phyloP scores from a whole-genome alignment of 2,329 filamentous ascomycete species.

The Arthrobotrys iridis region DNA sequence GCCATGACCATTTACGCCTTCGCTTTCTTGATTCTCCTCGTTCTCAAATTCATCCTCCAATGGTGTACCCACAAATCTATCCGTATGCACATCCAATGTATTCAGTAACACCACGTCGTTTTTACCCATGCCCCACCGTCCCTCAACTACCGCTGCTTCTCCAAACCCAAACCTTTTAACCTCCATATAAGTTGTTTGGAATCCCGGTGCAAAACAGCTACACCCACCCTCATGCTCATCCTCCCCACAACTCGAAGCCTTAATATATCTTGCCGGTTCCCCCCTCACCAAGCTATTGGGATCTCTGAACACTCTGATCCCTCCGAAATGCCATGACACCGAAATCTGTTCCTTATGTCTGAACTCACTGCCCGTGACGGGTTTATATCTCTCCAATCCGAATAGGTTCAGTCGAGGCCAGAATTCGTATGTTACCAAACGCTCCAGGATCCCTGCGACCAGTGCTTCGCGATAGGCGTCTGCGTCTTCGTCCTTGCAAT shows the following conservation, averaged over 20 bases:
- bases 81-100: conserved; percentile 8
- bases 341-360: background rate
- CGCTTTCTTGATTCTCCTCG: background rate
- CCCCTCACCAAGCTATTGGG: background rate
- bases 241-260: background rate
- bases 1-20: background rate
- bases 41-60: background rate
- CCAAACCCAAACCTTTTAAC: conserved; percentile 3
- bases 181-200: conserved; percentile 12
- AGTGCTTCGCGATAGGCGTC: conserved; percentile 1
- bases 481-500: background rate
- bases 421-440: conserved; percentile 7
- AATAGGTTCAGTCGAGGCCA: background rate
- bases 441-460: background rate
- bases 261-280: background rate
- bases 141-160: background rate
- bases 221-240: background rate
- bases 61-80: background rate
- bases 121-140: background rate
- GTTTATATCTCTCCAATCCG: conserved; percentile 4
- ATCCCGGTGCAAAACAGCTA: conserved; percentile 12
- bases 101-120: background rate
- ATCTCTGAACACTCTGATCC: background rate
- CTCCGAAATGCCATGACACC: conserved; percentile 6
- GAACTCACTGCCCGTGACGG: background rate